These are phyloP conservation scores for Eruca vesicaria DNA, from an alignment of 441 rosid genomes.

Conservation along the genomic window DNA sequence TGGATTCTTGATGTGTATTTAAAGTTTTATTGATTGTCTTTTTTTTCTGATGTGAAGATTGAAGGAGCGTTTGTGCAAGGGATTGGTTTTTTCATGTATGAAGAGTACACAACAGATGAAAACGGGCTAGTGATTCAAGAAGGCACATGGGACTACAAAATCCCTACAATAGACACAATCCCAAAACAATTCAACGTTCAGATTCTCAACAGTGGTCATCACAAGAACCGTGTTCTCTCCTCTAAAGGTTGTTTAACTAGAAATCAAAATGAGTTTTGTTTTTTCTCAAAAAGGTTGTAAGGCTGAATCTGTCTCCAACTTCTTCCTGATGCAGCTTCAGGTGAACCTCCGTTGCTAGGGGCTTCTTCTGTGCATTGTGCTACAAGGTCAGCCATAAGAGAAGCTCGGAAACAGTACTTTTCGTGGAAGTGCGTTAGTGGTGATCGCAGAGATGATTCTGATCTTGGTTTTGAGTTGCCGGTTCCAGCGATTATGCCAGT, in stretches of 20 bases:
- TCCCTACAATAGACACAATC: conserved; percentile 80
- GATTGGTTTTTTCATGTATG: conserved; percentile 77
- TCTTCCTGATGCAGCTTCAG: conserved; percentile 58
- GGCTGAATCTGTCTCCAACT: background rate
- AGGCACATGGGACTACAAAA: conserved; percentile 82
- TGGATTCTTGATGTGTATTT: background rate
- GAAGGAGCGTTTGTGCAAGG: conserved; percentile 97
- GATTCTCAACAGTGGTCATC: conserved; percentile 64
- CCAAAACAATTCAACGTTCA: conserved; percentile 75
- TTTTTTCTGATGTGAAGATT: conserved; percentile 38
- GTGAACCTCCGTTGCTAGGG: conserved; percentile 80
- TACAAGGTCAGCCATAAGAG: conserved; percentile 67
- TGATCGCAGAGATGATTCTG: conserved; percentile 27
- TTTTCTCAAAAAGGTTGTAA: conserved; percentile 56
- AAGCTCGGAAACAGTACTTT: conserved; percentile 63
- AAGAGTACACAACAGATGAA: conserved; percentile 61
- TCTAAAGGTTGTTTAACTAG: conserved; percentile 57
- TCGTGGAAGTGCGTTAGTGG: conserved; percentile 46
- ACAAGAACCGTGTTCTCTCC: conserved; percentile 68
- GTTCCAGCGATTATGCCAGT: conserved; percentile 85
- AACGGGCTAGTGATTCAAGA: conserved; percentile 59
- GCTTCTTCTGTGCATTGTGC: conserved; percentile 89
- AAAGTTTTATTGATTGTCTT: background rate
- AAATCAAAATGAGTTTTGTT: background rate
- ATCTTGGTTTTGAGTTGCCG: conserved; percentile 43